Percentiles rank a stretch among this genome's conserved stretches.
Evolutionary conservation across 1,139 yeast genomes (phyloP).

Genomic region (Saccharomyces hybrid): DNA sequence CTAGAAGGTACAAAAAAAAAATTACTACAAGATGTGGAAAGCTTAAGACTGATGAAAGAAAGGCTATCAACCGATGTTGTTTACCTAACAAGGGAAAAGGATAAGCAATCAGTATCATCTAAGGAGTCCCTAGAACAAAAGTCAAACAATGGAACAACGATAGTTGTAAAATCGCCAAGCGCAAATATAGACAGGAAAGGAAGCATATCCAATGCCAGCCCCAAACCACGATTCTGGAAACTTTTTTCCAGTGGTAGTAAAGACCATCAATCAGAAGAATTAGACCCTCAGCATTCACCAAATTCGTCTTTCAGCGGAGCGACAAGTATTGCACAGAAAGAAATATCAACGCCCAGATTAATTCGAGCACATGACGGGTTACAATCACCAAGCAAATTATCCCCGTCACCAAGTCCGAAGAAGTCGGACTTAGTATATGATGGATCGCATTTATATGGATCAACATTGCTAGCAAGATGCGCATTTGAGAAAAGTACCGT

Average conservation of each 20-base stretch:
- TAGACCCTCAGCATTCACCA: neutral
- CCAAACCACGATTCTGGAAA: conserved; percentile 29
- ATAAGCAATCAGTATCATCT: conserved; percentile 8
- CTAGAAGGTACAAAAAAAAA: conserved; percentile 25
- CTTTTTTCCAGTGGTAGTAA: conserved; percentile 18
- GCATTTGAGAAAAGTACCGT: conserved; percentile 47
- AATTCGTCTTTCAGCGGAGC: neutral
- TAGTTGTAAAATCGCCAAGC: neutral
- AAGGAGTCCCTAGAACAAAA: conserved; percentile 4
- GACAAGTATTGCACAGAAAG: neutral
- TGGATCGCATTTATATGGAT: conserved; percentile 20
- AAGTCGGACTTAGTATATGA: conserved; percentile 1
- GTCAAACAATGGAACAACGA: neutral
- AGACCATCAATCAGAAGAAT: neutral
- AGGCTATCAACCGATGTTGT: conserved; percentile 32
- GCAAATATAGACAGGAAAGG: conserved; percentile 11
- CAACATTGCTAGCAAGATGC: conserved; percentile 50
- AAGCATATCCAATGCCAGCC: conserved; percentile 5
- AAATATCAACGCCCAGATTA: neutral
- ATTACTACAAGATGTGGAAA: conserved; percentile 22
- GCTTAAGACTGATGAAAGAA: conserved; percentile 26
- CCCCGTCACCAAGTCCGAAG: conserved; percentile 9
- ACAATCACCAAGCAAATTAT: neutral
- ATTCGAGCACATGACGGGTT: neutral
- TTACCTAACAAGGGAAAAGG: conserved; percentile 20